Evolutionary conservation across 768 basidiomycete genomes (phyloP), one percentile per base, ranked within the genome.

Genomic region (Leccinellum albellum): DNA sequence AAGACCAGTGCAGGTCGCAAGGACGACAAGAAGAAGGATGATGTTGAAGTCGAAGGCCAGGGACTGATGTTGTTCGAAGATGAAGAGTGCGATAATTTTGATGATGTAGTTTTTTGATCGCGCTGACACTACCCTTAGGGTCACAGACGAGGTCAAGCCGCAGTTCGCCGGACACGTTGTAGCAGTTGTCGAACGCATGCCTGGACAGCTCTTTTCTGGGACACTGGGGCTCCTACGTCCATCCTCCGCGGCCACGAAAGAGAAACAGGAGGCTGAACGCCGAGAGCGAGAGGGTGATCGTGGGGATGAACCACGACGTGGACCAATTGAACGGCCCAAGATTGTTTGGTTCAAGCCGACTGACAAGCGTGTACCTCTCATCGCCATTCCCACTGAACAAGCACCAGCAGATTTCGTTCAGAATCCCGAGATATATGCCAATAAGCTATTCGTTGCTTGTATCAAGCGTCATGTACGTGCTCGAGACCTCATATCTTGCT

Each of bases 281-380:
- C 87, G 94, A 55, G 97, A 98, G 74, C 88, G 97, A 51, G 97
- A 97, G 71, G 97, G 96, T 47, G 94, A 95, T 68, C 86, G 86
- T 59, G 89, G 85, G 44, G 89, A 91, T 57, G 91, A 93, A 68
- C 88, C 88, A 28, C 82, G 88, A 64, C 87, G 88, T 46, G 79
- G 78, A 28, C 85, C 86, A 1, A 85, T 89, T 45, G 92, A 94
- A 71, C 87, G 95, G 40, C 96, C 96, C 61, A 98, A 98, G 81
- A 99, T 99, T 62, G 95, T 99, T 47, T 99, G 97, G 97, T 98
- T 99, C 82, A 96, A 98, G 76, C 97, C 97, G 4, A 98, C 96
- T 26, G 95, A 98, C 78, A 99, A 99, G 74, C 91, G 97, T 56
- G 97, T 99, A 1, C 97, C 97, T 45, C 81, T 98, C 42, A 98